Base-by-base conservation (phyloP, 306 rosid genomes). In the Argentina anserina region DNA sequence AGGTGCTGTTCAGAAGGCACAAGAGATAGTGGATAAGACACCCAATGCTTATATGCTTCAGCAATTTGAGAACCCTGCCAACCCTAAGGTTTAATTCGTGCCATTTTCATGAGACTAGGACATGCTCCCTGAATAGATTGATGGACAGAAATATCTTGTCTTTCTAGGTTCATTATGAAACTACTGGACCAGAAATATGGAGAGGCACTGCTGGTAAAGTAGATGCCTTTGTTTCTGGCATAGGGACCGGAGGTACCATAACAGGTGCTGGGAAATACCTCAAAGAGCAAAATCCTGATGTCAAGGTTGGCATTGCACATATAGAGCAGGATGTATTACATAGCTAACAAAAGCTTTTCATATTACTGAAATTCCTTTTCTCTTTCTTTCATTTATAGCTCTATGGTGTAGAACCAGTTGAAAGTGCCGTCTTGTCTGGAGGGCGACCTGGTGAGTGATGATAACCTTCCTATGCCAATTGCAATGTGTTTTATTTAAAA, bases 161-260 rank as follows among this genome's bases (percentile, higher is more conserved):
- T 69, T 17, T 78, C 72, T 80, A 92, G 97, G 39, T 92, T 65
- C 97, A 92, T 78, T 92, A 92, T 76, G 96, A 92, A 80, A 92
- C 97, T 65, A 89, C 96, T 58, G 97, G 97, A 74, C 96, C 97
- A 31, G 98, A 93, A 86, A 86, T 93, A n/a, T 93, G 98, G 98
- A 84, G 80, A 74, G 81, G 91, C 70, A 72, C 97, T 1, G 76
- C 74, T 64, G 93, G 89, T 29, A 89, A 93, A 82, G 85, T 89
- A n/a, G 96, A 90, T 55, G 93, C 89, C n/a, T 64, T 93, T 73
- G 92, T 93, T 76, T 90, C 98, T 34, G 98, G 97, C 71, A 90
- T 90, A 75, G 96, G 98, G 73, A 93, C 98, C 21, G 98, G 98
- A 64, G 98, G 98, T 61, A 93, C 98, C 7, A 12, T 90, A 75